These are phyloP conservation scores for Penicillium subrubescens DNA, from an alignment of 495 filamentous ascomycete genomes.

Conservation along the genomic window DNA sequence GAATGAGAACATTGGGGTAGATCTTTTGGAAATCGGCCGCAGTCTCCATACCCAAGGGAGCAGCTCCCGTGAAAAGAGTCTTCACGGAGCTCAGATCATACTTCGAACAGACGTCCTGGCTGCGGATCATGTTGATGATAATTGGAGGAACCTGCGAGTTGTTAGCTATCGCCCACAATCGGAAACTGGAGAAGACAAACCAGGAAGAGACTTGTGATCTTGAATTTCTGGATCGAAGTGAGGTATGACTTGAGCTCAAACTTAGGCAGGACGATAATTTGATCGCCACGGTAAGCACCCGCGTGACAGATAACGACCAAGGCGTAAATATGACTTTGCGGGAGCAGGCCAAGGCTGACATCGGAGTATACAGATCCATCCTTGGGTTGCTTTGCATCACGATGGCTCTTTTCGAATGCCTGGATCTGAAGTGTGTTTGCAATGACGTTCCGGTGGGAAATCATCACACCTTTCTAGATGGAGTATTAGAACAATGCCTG, in stretches of 20 bases:
- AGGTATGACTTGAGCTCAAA: conserved; percentile 74
- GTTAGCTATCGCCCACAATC: neutral
- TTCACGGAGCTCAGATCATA: conserved; percentile 74
- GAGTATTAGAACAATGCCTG: neutral
- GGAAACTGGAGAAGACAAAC: conserved; percentile 39
- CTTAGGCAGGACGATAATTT: conserved; percentile 77
- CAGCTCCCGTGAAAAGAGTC: conserved; percentile 76
- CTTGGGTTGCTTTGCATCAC: conserved; percentile 38
- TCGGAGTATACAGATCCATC: conserved; percentile 53
- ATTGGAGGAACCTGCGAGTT: conserved; percentile 74
- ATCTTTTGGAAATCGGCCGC: conserved; percentile 64
- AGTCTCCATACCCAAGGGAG: conserved; percentile 80
- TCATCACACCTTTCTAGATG: conserved; percentile 87
- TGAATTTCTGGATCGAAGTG: conserved; percentile 68
- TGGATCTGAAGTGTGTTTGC: conserved; percentile 72
- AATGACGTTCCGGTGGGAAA: conserved; percentile 87
- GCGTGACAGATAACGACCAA: conserved; percentile 76
- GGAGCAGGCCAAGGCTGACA: conserved; percentile 71
- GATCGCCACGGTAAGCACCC: conserved; percentile 73
- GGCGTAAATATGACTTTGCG: conserved; percentile 85
- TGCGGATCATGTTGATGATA: conserved; percentile 77
- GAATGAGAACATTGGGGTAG: conserved; percentile 67
- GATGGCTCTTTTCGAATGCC: conserved; percentile 54
- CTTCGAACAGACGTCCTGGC: conserved; percentile 59
- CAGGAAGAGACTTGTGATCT: conserved; percentile 69